phyloP scores from a whole-genome alignment of 192 early-diverging fungal species.

The Umbelopsis vinacea region DNA sequence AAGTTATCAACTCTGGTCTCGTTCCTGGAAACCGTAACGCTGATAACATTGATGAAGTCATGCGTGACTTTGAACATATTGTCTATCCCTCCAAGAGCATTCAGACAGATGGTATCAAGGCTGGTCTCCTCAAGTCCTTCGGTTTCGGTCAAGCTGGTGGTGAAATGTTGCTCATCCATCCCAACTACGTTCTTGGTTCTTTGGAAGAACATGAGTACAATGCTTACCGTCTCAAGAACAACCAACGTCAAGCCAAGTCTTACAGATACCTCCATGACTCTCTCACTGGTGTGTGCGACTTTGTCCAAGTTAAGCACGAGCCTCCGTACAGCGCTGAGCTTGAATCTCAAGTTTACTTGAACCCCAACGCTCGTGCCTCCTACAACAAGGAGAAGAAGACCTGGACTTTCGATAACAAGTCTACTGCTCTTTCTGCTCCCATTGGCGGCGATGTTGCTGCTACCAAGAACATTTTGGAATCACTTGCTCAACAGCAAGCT shows the following conservation, averaged over 20 bases:
- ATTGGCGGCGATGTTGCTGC: constrained; percentile 50
- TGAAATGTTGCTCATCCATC: constrained; percentile 85
- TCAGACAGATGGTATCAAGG: constrained; percentile 89
- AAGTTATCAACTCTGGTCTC: constrained; percentile 81
- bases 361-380: constrained; percentile 83
- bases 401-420: constrained; percentile 67
- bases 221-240: constrained; percentile 70
- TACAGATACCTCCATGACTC: constrained; percentile 94
- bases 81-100: constrained; percentile 86
- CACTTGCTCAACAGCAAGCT: constrained; percentile 49
- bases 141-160: constrained; percentile 96
- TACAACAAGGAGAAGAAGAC: constrained; percentile 74
- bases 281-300: constrained; percentile 77
- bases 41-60: constrained; percentile 80
- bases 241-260: constrained; percentile 71
- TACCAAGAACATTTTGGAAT: constrained; percentile 57
- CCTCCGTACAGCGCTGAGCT: constrained; percentile 85
- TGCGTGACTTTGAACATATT: constrained; percentile 78
- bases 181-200: constrained; percentile 82
- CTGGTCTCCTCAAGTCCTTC: constrained; percentile 90
- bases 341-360: constrained; percentile 83
- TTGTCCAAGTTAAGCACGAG: constrained; percentile 85
- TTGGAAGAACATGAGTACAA: constrained; percentile 72
- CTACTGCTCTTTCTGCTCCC: constrained; percentile 40
- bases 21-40: constrained; percentile 93